These are phyloP conservation scores for Salix brachista DNA, from an alignment of 345 rosid genomes.

Conservation along the genomic window DNA sequence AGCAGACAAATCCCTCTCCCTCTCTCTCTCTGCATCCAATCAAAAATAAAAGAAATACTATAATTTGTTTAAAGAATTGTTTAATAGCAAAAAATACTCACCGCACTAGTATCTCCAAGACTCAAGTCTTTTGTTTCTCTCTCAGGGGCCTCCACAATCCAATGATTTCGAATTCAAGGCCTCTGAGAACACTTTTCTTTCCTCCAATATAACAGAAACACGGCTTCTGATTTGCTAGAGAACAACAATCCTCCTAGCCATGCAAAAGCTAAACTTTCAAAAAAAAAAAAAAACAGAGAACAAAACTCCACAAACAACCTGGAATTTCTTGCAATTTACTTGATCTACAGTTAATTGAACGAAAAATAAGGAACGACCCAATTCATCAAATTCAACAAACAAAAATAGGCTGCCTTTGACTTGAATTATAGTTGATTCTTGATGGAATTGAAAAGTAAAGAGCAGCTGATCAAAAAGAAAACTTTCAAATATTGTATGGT, in stretches of 20 bases:
- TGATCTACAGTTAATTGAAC: not conserved
- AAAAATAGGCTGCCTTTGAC: slow-evolving; percentile 16
- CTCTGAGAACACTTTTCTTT: slow-evolving; percentile 4
- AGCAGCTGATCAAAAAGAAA: too few relatives aligned
- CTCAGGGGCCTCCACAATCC: slow-evolving; percentile 21
- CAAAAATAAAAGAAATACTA: not conserved
- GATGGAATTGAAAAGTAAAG: not conserved
- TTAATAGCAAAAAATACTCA: slow-evolving; percentile 14
- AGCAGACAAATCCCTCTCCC: slow-evolving; percentile 16
- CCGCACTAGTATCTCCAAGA: slow-evolving; percentile 10
- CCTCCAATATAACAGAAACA: slow-evolving; percentile 12
- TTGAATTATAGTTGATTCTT: not conserved
- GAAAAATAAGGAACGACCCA: slow-evolving; percentile 22
- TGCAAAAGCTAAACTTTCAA: not conserved
- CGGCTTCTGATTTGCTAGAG: slow-evolving; percentile 11
- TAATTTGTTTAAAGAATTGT: not conserved
- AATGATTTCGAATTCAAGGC: slow-evolving; percentile 12
- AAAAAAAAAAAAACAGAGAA: too few relatives aligned
- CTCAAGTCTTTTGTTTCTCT: not conserved
- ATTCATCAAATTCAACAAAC: slow-evolving; percentile 12
- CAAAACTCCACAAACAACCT: too few relatives aligned
- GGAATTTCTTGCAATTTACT: too few relatives aligned
- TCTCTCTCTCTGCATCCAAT: not conserved
- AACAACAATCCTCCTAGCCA: slow-evolving; percentile 5
- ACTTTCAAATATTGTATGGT: too few relatives aligned